Base-by-base conservation (phyloP, 208 protist species). In the Herpetomonas samuelpessoai region DNA sequence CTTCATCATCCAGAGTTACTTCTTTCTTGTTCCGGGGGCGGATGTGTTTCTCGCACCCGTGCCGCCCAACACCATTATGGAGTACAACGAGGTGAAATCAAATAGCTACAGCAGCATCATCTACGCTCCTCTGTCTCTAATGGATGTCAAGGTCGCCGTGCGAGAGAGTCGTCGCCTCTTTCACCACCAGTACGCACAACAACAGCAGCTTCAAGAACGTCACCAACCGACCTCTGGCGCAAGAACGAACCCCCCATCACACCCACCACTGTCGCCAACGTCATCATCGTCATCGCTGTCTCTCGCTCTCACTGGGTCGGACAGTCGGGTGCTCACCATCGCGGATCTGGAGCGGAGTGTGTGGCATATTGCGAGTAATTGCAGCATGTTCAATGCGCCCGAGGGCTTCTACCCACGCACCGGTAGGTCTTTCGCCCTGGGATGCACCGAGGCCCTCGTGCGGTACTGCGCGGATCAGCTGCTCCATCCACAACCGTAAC, bases 361-460 rank as follows among this genome's bases (percentile, higher is more conserved):
- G 2, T 94, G 88, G 84, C 82, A 86, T 35, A 88, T 91, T 24
- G 73, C 83, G 10, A 77, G 82, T 19, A 94, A 94, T 71, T 94
- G 84, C 67, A 84, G 80, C 30, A 48, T 85, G 24, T 94, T 94
- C 68, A 94, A 94, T 59, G 88, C 80, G 7, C 88, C 88, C 0
- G 82, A 94, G 58, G 77, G 79, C 0, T 78, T 74, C 47, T 94
- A 90, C 62, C 88, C 83, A 6, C 68, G 55, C 35, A 87, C 77
- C 2, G 88, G 84, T 1, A 52, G 81, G 2, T 55, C 65, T 28
- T 94, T 94, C 52, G 84, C 83, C 1, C 27, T 54, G 0, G 65
- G 77, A 12, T 91, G 84, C 64, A 72, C 71, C 9, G 45, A 61
- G 3, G 71, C 88, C 31, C 71, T 94, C 28, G 68, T 77, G 21